These are phyloP conservation scores for Trypanosoma grayi DNA, from an alignment of 208 protist genomes.

Conservation along the genomic window DNA sequence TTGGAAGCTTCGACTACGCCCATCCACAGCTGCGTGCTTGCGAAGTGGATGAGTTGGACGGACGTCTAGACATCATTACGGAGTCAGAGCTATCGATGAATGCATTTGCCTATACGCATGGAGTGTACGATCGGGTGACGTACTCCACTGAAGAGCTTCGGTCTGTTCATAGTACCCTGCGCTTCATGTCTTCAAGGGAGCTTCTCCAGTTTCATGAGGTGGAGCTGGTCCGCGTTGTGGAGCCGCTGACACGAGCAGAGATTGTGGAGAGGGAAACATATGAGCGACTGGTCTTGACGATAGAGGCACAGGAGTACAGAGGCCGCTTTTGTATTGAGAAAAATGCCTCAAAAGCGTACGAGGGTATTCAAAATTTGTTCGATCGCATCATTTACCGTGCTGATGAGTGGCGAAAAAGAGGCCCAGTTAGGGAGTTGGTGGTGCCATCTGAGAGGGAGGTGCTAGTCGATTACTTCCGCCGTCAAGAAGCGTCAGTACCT, in stretches of 20 bases:
- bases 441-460: slow-evolving; percentile 16
- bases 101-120: slow-evolving; percentile 25
- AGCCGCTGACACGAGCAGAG: slow-evolving; percentile 25
- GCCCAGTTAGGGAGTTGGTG: background rate
- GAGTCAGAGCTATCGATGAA: slow-evolving; percentile 35
- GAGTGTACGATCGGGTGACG: slow-evolving; percentile 15
- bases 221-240: slow-evolving; percentile 27
- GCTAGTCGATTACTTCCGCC: slow-evolving; percentile 32
- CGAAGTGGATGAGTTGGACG: slow-evolving; percentile 39
- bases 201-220: slow-evolving; percentile 15
- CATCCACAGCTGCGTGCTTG: slow-evolving; percentile 27
- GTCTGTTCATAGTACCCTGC: slow-evolving; percentile 27
- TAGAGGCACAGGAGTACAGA: slow-evolving; percentile 15
- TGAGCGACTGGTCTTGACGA: slow-evolving; percentile 11
- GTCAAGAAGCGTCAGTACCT: slow-evolving; percentile 9
- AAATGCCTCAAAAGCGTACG: slow-evolving; percentile 6
- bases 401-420: slow-evolving; percentile 23
- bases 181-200: slow-evolving; percentile 26
- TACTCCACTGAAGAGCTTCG: slow-evolving; percentile 34
- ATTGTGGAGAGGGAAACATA: slow-evolving; percentile 20
- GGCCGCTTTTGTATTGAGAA: slow-evolving; percentile 23
- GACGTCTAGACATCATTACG: slow-evolving; percentile 39
- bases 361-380: slow-evolving; percentile 18
- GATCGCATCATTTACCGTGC: slow-evolving; percentile 26
- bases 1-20: slow-evolving; percentile 22